phyloP scores from a whole-genome alignment of 163 green algal genomes.

The Picocystis sp. region DNA sequence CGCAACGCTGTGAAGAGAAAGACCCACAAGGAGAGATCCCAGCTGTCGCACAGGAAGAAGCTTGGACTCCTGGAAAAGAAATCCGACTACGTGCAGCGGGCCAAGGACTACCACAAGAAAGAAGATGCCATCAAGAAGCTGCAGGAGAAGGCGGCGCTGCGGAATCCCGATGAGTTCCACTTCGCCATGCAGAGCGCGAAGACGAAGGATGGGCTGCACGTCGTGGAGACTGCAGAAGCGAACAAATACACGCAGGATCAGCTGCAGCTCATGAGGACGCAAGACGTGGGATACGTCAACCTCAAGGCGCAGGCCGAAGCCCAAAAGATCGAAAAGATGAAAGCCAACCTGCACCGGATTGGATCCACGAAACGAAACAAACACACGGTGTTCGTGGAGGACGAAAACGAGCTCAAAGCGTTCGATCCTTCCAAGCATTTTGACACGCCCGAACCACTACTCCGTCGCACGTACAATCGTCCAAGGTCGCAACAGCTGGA shows the following conservation, averaged over 20 bases:
- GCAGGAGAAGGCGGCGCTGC: conserved; percentile 72
- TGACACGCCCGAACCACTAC: conserved; percentile 55
- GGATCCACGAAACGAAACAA: conserved; percentile 24
- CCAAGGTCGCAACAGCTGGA: conserved; percentile 30
- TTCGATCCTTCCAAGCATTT: conserved; percentile 58
- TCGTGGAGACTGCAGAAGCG: conserved; percentile 18
- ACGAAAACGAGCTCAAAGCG: conserved; percentile 18
- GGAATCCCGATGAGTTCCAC: conserved; percentile 98
- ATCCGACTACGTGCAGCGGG: conserved; percentile 87
- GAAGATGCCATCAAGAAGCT: conserved; percentile 62
- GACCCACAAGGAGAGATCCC: conserved; percentile 86
- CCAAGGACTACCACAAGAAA: conserved; percentile 86
- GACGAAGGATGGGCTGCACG: conserved; percentile 66
- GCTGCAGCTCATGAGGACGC: conserved; percentile 80
- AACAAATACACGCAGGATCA: conserved; percentile 89
- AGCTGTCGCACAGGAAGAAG: conserved; percentile 65
- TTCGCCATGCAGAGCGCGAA: conserved; percentile 81
- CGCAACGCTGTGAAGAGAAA: conserved; percentile 77
- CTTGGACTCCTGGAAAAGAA: conserved; percentile 92
- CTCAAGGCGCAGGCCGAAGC: conserved; percentile 57
- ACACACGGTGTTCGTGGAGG: conserved; percentile 83
- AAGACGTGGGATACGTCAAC: conserved; percentile 75
- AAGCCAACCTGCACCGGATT: conserved; percentile 66
- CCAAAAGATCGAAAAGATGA: conserved; percentile 61
- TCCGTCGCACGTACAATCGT: conserved; percentile 63